Base-by-base conservation (phyloP, 306 rosid genomes). In the Vigna reflexopilosa region DNA sequence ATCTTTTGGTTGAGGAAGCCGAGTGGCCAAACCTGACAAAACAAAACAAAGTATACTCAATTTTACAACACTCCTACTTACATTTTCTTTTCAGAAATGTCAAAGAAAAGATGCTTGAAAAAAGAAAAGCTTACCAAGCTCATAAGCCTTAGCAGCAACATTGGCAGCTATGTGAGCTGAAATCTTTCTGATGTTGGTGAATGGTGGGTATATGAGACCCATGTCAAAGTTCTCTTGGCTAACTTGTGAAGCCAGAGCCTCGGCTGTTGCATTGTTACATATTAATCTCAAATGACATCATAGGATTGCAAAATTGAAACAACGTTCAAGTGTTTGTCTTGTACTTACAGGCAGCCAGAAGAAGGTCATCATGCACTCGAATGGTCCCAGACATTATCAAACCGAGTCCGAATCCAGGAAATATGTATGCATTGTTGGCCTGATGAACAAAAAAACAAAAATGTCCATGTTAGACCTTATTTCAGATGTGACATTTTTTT, bases 361-460 rank as follows among this genome's bases (percentile, higher is more conserved):
- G 98, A 87, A 95, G 88, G 82, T 95, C 98, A 0, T 95, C 93
- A 0, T 93, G 98, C 59, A 95, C 97, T 3, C 98, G 96, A 80
- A 95, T 91, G 26, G 98, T 87, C 12, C 98, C 98, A 0, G 98
- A 95, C 98, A 95, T 92, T 55, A 95, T 77, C 48, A 95, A 80
- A 72, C 98, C 98, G 2, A 95, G 89, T 55, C 98, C 98, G 2
- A 95, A 85, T 47, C 98, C 98, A 48, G 98, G 98, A 45, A 95
- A 95, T 63, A 95, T 89, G 92, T 95, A 95, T 14, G 98, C 98
- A 78, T 95, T 95, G 76, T 95, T 95, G 45, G 98, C 83, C 99
- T 95, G 86, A 81, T 78, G 10, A 62, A 71, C 61, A 81, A 80
- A 58, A 20, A 8, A 55, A 24, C 36, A 45, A 61, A 32, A 36